Evolutionary conservation across 257 asterid genomes (phyloP).

Genomic region (Solanum piurae): DNA sequence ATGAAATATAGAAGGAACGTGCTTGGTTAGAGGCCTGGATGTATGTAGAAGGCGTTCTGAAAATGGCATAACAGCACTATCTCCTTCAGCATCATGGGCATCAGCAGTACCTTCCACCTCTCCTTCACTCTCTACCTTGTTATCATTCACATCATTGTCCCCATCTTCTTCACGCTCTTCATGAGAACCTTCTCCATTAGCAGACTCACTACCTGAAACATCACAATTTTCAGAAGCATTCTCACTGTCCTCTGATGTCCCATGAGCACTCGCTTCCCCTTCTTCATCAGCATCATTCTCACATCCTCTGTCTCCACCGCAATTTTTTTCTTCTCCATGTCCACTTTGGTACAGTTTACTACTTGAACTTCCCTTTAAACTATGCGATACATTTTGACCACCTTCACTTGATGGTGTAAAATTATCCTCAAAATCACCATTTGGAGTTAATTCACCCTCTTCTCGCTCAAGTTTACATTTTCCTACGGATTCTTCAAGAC

Average conservation of each 20-base stretch:
- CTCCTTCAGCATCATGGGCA: constrained; percentile 48
- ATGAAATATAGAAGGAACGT: constrained; percentile 22
- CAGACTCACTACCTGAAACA: constrained; percentile 65
- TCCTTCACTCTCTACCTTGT: constrained; percentile 72
- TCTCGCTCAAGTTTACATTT: constrained; percentile 40
- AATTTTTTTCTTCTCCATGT: constrained; percentile 19
- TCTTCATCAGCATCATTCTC: constrained; percentile 50
- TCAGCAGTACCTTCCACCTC: constrained; percentile 53
- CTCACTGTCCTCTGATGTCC: constrained; percentile 60
- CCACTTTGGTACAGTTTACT: constrained; percentile 15
- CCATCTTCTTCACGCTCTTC: constrained; percentile 59
- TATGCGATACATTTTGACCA: constrained; percentile 18
- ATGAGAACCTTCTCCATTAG: constrained; percentile 64
- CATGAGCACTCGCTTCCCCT: constrained; percentile 55
- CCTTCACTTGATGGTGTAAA: constrained; percentile 16
- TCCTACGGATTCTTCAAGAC: constrained; percentile 24
- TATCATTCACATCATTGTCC: constrained; percentile 39
- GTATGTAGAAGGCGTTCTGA: constrained; percentile 40
- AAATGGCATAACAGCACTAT: constrained; percentile 12
- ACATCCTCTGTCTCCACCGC: constrained; percentile 24
- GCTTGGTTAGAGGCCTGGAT: constrained; percentile 53
- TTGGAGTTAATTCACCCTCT: constrained; percentile 75
- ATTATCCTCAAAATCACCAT: constrained; percentile 35
- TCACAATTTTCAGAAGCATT: constrained; percentile 64
- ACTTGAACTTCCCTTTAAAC: constrained; percentile 19